These are phyloP conservation scores for Fraxinus sp. DNA, from an alignment of 305 asterid species.

Conservation along the genomic window DNA sequence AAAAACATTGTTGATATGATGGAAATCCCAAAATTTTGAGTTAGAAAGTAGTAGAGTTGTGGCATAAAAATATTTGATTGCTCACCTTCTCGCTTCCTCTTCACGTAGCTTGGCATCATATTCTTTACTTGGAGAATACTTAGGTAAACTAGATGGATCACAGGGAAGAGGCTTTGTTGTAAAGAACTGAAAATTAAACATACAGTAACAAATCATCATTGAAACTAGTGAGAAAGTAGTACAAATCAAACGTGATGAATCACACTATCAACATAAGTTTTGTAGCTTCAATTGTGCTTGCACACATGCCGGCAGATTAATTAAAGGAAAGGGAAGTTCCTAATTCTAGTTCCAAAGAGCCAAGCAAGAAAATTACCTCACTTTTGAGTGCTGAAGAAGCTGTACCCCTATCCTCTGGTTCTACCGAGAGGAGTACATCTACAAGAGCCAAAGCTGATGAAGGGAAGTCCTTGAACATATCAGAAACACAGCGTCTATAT, in stretches of 20 bases:
- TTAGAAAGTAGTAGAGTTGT: neutral
- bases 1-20: neutral
- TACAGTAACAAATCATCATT: conserved; percentile 4
- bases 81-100: conserved; percentile 65
- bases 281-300: neutral
- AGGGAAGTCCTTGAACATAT: conserved; percentile 69
- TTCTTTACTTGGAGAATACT: conserved; percentile 74
- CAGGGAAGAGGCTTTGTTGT: conserved; percentile 66
- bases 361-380: conserved; percentile 40
- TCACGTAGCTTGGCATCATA: conserved; percentile 58
- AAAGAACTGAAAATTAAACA: conserved; percentile 61
- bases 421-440: conserved; percentile 67
- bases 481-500: conserved; percentile 58
- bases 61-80: neutral
- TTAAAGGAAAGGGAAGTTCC: neutral
- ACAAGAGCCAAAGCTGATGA: conserved; percentile 66
- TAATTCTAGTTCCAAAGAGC: neutral
- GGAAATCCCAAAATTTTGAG: neutral
- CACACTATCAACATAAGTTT: neutral
- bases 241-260: neutral
- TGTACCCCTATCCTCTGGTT: conserved; percentile 67
- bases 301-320: neutral
- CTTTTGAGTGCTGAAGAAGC: conserved; percentile 69
- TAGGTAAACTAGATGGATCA: conserved; percentile 69
- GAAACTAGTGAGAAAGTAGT: neutral